Conservation (phyloP, 2,329 filamentous ascomycete genomes). For the Trichophyton verrucosum region DNA sequence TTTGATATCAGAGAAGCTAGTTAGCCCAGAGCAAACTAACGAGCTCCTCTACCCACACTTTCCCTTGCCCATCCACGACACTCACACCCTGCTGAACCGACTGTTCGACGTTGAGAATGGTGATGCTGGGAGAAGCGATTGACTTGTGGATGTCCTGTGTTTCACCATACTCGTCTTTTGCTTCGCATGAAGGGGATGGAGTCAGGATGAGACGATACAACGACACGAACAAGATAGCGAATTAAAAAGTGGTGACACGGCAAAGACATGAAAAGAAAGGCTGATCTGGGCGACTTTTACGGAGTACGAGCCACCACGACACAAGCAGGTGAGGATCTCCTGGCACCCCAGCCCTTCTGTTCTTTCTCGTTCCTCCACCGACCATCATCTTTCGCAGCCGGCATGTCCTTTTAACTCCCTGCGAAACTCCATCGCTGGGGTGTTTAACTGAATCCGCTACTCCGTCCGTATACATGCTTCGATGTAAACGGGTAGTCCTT, state of each 20-base stretch:
- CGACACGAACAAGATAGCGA: background rate
- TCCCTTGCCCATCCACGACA: background rate
- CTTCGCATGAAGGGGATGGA: constrained; percentile 3
- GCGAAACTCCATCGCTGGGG: background rate
- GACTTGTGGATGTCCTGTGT: background rate
- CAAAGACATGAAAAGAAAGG: background rate
- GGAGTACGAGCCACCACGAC: background rate
- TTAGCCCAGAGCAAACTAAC: background rate
- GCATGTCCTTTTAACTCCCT: background rate
- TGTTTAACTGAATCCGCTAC: background rate
- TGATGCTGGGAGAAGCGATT: background rate
- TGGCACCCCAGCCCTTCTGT: background rate
- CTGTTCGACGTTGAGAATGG: too few relatives aligned
- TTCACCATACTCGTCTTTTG: background rate
- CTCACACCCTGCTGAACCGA: background rate
- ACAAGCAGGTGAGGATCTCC: constrained; percentile 1
- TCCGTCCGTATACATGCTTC: constrained; percentile 1
- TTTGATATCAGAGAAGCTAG: background rate
- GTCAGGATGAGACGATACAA: constrained; percentile 1
- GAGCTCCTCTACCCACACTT: background rate
- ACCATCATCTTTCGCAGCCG: background rate
- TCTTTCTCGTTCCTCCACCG: background rate
- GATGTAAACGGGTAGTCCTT: background rate
- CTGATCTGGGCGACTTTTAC: constrained; percentile 1
- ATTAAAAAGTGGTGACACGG: constrained; percentile 1